Evolutionary conservation across 768 basidiomycete genomes (phyloP).

Genomic region (Tulasnella sp.): DNA sequence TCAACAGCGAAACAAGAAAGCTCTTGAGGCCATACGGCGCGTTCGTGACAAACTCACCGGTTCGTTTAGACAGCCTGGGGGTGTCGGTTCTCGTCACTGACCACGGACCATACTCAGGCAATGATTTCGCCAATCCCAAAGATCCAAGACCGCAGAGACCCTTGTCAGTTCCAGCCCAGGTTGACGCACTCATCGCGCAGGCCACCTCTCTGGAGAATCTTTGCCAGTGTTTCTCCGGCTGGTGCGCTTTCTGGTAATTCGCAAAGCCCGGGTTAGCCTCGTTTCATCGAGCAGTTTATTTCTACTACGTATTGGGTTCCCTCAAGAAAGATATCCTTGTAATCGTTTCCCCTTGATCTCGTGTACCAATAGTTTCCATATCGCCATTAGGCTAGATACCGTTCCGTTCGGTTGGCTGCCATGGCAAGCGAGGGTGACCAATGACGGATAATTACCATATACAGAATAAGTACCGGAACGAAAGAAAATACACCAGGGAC

Average conservation of each 20-base stretch:
- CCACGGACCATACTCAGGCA: conserved; percentile 42
- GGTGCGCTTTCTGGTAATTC: conserved; percentile 41
- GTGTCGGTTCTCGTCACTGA: neutral
- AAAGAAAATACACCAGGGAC: neutral
- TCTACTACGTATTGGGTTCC: neutral
- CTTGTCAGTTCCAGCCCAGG: conserved; percentile 72
- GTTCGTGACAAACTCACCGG: conserved; percentile 94
- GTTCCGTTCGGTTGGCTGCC: neutral
- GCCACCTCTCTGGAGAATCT: conserved; percentile 92
- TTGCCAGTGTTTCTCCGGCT: conserved; percentile 94
- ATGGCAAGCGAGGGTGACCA: neutral
- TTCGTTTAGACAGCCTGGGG: conserved; percentile 29
- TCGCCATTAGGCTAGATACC: neutral
- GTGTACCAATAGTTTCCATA: neutral
- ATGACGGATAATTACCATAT: neutral
- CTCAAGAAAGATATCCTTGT: neutral
- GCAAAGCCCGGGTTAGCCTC: neutral
- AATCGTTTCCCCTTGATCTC: neutral
- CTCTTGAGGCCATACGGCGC: conserved; percentile 85
- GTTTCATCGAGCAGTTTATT: neutral
- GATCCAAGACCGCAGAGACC: conserved; percentile 31
- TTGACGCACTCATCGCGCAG: conserved; percentile 87
- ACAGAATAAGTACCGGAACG: neutral
- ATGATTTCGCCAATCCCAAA: conserved; percentile 81
- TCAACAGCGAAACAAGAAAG: conserved; percentile 87